Conservation (phyloP, 129 eudicot genomes). For the Glebionis coronaria region DNA sequence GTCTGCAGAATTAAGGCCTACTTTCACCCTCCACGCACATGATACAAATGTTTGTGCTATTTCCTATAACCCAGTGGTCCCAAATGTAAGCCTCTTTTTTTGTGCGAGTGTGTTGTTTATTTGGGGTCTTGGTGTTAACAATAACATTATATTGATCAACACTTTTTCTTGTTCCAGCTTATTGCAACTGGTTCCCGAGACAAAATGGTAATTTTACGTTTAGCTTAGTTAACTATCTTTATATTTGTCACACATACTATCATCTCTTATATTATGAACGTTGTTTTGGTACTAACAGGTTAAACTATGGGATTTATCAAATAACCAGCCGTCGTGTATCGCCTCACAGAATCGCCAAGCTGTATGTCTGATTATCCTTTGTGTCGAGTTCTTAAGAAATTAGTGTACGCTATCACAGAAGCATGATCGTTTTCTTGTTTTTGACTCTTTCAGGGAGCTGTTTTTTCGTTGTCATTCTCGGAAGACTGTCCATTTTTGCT, state of each 20-base stretch:
- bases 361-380: too few species aligned
- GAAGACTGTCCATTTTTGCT: constrained; percentile 65
- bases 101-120: background rate
- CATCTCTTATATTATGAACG: too few species aligned
- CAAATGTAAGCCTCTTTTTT: constrained; percentile 42
- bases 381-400: background rate
- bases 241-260: constrained; percentile 2
- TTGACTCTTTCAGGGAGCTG: constrained; percentile 64
- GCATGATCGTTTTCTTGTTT: constrained; percentile 10
- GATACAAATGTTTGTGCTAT: constrained; percentile 81
- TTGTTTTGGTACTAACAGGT: too few species aligned
- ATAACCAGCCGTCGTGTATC: too few species aligned
- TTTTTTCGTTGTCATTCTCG: constrained; percentile 76
- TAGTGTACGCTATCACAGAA: background rate
- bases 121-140: background rate
- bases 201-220: constrained; percentile 59
- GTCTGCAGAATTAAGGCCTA: constrained; percentile 51
- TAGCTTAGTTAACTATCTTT: background rate
- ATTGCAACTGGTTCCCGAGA: constrained; percentile 94
- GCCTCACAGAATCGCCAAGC: too few species aligned
- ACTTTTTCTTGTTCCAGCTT: constrained; percentile 45
- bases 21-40: constrained; percentile 89
- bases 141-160: constrained; percentile 24
- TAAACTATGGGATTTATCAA: too few species aligned
- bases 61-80: constrained; percentile 60